Base-by-base conservation (phyloP, 352 stramenopile genomes). In the Pythium oligandrum region DNA sequence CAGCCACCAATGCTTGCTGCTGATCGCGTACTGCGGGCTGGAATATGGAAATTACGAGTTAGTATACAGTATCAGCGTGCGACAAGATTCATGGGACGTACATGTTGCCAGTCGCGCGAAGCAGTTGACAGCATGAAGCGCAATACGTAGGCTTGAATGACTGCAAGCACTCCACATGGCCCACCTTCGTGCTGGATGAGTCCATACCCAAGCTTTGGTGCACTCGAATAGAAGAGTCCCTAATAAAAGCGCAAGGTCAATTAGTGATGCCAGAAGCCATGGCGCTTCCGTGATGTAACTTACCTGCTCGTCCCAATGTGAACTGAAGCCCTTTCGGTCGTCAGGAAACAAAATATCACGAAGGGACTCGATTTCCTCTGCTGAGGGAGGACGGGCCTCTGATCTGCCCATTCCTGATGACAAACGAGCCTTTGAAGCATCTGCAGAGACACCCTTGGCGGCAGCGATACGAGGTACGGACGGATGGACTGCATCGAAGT, bases 151-250 rank as follows among this genome's bases (percentile, higher is more conserved):
- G 82, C 95, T 62, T 98, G 94, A 1, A 98, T 75, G 4, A 95
- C 87, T 8, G 95, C 95, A 10, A 99, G 75, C 1, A 98, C 90
- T 11, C 96, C 96, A 55, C 96, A 99, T 3, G 96, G 96, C 3
- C 95, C 95, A 36, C 95, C 95, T 60, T 98, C 83, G 48, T 83
- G 58, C 70, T 98, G 96, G 46, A 95, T 78, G 26, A 99, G 69
- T 37, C 95, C 95, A 64, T 96, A 98, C 37, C 74, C 64, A 8
- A 91, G 63, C 44, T 80, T 65, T 35, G 37, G 44, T 4, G 68
- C 63, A 4, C 73, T 63, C 1, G 73, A 79, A 48, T 84, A 92
- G 35, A 73, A 70, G 45, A 93, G 90, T n/a, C 78, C 83, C 73
- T 92, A 53, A 3, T 17, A 9, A 30, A 4, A 53, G 39, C 4